Conservation (phyloP, 768 basidiomycete species). For the Kwoniella mangroviensis region DNA sequence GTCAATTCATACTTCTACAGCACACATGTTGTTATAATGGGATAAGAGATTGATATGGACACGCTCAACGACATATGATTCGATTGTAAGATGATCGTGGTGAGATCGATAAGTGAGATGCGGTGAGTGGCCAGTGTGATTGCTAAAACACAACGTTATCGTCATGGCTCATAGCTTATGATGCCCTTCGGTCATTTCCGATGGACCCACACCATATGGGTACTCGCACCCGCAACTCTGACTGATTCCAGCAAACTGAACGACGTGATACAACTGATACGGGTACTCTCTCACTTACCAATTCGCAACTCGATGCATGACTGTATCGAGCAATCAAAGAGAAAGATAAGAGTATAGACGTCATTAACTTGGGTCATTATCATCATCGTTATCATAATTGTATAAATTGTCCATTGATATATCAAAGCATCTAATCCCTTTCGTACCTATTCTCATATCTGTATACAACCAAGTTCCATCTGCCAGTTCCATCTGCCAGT, state of each 20-base stretch:
- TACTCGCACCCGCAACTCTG: no score
- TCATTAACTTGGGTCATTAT: background rate
- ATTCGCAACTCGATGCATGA: background rate
- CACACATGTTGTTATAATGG: background rate
- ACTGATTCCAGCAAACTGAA: background rate
- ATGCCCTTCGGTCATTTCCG: conserved; percentile 11
- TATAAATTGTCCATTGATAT: background rate
- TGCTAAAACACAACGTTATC: conserved; percentile 1
- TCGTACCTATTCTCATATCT: background rate
- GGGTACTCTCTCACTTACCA: background rate
- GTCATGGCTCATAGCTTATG: conserved; percentile 3
- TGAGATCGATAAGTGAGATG: conserved; percentile 6
- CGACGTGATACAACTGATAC: background rate
- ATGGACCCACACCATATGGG: background rate
- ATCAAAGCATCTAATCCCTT: conserved; percentile 1
- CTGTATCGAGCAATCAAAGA: background rate
- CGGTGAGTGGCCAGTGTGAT: background rate
- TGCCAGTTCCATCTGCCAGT: no score
- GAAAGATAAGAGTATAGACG: background rate
- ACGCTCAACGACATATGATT: background rate
- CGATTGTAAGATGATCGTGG: background rate
- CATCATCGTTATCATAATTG: background rate
- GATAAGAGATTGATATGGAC: background rate
- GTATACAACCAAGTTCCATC: background rate
- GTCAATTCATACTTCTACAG: no score